Evolutionary conservation across 2,329 filamentous ascomycete species (phyloP), one percentile per base, ranked within the genome.

Genomic region (Paramyrothecium roridum): DNA sequence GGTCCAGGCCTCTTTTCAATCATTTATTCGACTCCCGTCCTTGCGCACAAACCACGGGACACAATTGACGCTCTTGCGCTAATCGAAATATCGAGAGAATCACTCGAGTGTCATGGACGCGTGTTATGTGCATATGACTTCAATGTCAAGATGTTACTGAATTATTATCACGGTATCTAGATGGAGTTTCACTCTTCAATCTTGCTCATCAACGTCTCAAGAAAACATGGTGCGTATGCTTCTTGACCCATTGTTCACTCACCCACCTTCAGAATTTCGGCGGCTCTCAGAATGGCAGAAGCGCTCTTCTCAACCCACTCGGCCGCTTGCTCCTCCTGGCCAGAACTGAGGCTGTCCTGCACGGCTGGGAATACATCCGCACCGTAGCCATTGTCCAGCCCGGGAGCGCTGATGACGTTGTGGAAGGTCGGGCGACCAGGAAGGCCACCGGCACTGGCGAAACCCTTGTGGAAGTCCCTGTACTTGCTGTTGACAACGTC

Each of bases 281-380:
- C 56, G 16, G 60, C 60, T 2, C 56, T 48, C 34, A 62, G 45
- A 2, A 62, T 57, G 43, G 60, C 60, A 21, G 49, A 50, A 1
- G 60, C 60, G 33, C 60, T 62, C 34, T 50, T 59, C 23, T 57
- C 52, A 51, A 62, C 60, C 60, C 60, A 62, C 33, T 62, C 58
- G 13, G 60, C 54, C 22, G 60, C 60, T 34, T 60, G 60, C 1
- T 52, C 56, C 20, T 55, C 22, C 13, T 62, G 62, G 0, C 60
- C 58, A 22, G 55, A 49, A 17, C 62, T 58, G 52, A 62, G 23
- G 17, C 60, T 62, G 46, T 62, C 60, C 37, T 62, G 60, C 3
- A 62, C 50, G 2, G 60, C 60, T 0, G 60, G 60, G n/a, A 62
- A 62, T 1, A 62, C 60, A 54, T 62, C 60, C 0, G 60, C 60